phyloP scores from a whole-genome alignment of 495 filamentous ascomycete genomes.

The Penicillium atrosanguineum region DNA sequence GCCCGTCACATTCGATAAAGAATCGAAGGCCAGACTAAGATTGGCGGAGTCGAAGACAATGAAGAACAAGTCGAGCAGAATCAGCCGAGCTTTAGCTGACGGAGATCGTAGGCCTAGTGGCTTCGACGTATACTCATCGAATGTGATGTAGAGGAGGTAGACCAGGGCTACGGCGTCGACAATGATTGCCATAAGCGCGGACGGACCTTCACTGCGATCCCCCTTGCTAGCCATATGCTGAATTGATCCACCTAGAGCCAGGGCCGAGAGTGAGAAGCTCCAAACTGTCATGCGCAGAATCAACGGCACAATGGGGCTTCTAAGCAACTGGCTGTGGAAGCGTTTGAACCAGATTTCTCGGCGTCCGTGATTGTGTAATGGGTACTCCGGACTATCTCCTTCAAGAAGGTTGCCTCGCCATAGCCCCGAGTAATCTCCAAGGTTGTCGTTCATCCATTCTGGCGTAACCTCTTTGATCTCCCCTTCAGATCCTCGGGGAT shows the following conservation, averaged over 20 bases:
- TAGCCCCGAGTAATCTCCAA: slow-evolving; percentile 54
- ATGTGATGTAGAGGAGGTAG: slow-evolving; percentile 90
- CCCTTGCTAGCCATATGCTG: slow-evolving; percentile 55
- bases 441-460: slow-evolving; percentile 59
- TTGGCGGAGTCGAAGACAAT: slow-evolving; percentile 96
- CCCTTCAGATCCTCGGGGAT: slow-evolving; percentile 44
- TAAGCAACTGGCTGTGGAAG: slow-evolving; percentile 57
- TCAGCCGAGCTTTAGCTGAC: slow-evolving; percentile 78
- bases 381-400: slow-evolving; percentile 48
- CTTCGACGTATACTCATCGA: slow-evolving; percentile 93
- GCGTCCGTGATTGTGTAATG: slow-evolving; percentile 36
- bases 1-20: slow-evolving; percentile 68
- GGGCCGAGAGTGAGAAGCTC: slow-evolving; percentile 73
- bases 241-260: slow-evolving; percentile 77
- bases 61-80: slow-evolving; percentile 90
- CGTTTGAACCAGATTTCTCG: slow-evolving; percentile 56
- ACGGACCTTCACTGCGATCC: slow-evolving; percentile 58
- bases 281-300: slow-evolving; percentile 80
- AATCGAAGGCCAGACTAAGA: slow-evolving; percentile 82
- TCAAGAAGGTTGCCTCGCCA: slow-evolving; percentile 49
- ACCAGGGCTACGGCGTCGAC: slow-evolving; percentile 86
- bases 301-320: slow-evolving; percentile 82
- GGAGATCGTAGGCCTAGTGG: slow-evolving; percentile 82
- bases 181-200: slow-evolving; percentile 84
- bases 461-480: slow-evolving; percentile 52